phyloP scores from a whole-genome alignment of 2,329 filamentous ascomycete species.

The Sclerotiophoma versabilis region DNA sequence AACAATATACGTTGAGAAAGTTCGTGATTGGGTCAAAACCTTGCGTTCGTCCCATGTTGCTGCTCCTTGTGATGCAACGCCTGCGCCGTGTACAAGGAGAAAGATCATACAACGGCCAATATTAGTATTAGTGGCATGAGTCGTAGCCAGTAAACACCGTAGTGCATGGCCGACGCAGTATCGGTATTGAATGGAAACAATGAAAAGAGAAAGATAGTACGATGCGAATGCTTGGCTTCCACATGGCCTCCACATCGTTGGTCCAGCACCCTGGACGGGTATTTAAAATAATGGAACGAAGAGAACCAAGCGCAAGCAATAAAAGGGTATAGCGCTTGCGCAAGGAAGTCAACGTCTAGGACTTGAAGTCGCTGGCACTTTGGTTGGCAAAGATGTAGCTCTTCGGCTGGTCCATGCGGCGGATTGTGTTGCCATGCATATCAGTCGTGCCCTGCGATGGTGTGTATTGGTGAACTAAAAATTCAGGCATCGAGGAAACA shows the following conservation, averaged over 20 bases:
- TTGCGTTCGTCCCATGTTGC: conserved; percentile 6
- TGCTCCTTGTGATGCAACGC: conserved; percentile 16
- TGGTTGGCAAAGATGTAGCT: conserved; percentile 59
- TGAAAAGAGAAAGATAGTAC: background rate
- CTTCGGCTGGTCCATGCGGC: conserved; percentile 48
- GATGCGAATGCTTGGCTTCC: background rate
- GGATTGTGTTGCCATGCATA: conserved; percentile 35
- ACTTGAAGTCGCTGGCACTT: conserved; percentile 52
- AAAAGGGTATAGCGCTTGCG: background rate
- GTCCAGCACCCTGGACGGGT: background rate
- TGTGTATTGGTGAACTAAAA: conserved; percentile 57
- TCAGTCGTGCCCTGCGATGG: conserved; percentile 51
- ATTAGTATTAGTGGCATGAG: conserved; percentile 15
- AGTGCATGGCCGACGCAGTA: background rate
- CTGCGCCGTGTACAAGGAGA: conserved; percentile 6
- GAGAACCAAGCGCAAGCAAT: background rate
- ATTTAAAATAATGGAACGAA: conserved; percentile 1
- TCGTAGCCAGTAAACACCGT: background rate
- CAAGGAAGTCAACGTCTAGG: background rate
- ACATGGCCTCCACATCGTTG: background rate
- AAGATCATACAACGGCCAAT: conserved; percentile 3
- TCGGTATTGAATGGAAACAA: conserved; percentile 3
- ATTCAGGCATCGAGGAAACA: conserved; percentile 43
- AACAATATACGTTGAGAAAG: conserved; percentile 16
- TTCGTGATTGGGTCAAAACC: conserved; percentile 16